Percentiles rank a stretch among this genome's conserved stretches.
These are phyloP conservation scores for Penicillium aurantiogriseum DNA, from an alignment of 2,329 filamentous ascomycete species.

Conservation along the genomic window DNA sequence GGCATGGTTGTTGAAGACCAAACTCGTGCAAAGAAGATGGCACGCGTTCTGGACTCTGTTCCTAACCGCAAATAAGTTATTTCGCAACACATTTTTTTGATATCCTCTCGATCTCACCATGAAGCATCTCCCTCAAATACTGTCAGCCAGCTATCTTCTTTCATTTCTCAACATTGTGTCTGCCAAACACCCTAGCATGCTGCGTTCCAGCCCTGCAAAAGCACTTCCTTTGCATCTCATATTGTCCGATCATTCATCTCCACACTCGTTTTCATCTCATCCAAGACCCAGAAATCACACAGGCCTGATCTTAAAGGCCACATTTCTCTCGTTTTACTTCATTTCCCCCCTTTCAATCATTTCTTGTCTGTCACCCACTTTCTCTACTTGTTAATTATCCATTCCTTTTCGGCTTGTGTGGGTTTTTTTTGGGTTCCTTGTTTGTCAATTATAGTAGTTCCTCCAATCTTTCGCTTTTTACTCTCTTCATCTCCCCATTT, in stretches of 20 bases:
- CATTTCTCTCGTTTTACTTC: background rate
- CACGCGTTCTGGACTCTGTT: slow-evolving; percentile 34
- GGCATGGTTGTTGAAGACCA: slow-evolving; percentile 68
- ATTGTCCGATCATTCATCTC: background rate
- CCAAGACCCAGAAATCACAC: background rate
- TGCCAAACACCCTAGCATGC: slow-evolving; percentile 2
- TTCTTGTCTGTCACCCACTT: background rate
- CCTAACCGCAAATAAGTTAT: slow-evolving; percentile 12
- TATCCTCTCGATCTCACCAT: background rate
- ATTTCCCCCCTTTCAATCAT: background rate
- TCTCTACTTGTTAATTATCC: background rate
- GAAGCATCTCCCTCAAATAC: background rate
- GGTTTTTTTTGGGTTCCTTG: background rate
- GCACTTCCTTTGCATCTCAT: slow-evolving; percentile 9
- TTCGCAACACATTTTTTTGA: slow-evolving; percentile 1
- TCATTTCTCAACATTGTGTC: background rate
- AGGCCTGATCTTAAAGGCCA: background rate
- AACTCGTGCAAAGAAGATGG: slow-evolving; percentile 68
- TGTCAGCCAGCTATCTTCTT: background rate
- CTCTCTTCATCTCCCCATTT: background rate
- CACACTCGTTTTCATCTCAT: slow-evolving; percentile 11
- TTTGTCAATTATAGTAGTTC: background rate
- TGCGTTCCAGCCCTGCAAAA: slow-evolving; percentile 25
- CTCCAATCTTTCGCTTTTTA: background rate
- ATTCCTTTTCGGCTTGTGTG: background rate